A percentile compares a stretch with the other conserved stretches of the same genome.
Evolutionary conservation across 2,329 filamentous ascomycete species (phyloP).

Genomic region (Sordariomycetes sp.): DNA sequence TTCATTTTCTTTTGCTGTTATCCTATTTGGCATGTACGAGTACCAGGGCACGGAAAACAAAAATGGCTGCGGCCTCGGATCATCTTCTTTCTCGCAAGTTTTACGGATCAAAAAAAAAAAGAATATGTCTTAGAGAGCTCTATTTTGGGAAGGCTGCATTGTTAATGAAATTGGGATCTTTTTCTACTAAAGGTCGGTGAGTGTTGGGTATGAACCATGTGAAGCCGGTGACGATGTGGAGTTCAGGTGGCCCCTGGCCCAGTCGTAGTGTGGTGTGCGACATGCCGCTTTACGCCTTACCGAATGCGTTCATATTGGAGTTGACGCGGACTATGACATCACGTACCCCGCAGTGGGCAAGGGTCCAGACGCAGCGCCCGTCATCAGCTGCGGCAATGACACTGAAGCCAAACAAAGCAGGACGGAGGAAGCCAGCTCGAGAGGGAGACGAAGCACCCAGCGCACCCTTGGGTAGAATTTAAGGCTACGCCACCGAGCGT

Average conservation of each 20-base stretch:
- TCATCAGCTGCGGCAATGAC: neutral
- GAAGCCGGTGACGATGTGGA: neutral
- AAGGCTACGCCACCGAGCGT: neutral
- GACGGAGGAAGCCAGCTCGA: too few relatives aligned
- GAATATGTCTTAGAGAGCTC: neutral
- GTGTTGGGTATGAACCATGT: neutral
- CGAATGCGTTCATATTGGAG: neutral
- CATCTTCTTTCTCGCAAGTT: neutral
- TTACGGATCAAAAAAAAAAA: neutral
- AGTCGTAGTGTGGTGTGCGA: neutral
- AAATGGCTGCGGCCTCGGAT: neutral
- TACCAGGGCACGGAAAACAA: constrained; percentile 4
- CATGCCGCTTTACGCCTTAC: neutral
- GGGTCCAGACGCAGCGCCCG: neutral
- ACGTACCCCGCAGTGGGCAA: neutral
- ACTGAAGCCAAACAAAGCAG: too few relatives aligned
- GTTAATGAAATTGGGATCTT: neutral
- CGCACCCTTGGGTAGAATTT: neutral
- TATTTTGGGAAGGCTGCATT: neutral
- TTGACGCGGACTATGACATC: neutral
- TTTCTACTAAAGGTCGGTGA: neutral
- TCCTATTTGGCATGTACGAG: neutral
- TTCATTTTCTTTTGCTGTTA: neutral
- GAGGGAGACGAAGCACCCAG: neutral
- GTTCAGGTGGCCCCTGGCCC: neutral